Percentiles rank a stretch among this genome's conserved stretches.
These are phyloP conservation scores for Primulina eburnea DNA, from an alignment of 257 asterid species.

Conservation along the genomic window DNA sequence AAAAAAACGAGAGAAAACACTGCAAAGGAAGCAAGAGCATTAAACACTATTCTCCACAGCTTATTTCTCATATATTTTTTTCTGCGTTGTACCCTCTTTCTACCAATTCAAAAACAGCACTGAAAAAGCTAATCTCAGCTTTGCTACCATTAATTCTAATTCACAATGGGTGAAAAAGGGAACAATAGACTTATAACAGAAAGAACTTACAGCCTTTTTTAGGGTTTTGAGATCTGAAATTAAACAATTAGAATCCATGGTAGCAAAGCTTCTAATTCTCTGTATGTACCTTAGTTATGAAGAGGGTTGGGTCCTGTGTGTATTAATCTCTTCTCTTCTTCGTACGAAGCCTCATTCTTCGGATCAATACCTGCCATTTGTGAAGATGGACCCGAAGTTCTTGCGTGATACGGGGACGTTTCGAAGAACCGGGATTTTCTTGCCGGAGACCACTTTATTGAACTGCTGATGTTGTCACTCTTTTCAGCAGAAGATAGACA, in stretches of 20 bases:
- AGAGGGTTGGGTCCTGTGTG: conserved; percentile 90
- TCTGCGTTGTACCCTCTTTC: neutral
- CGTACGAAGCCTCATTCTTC: conserved; percentile 28
- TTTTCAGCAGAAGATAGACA: conserved; percentile 27
- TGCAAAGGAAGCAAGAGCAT: conserved; percentile 18
- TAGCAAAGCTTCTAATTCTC: conserved; percentile 46
- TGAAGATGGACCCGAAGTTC: conserved; percentile 11
- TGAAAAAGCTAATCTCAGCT: conserved; percentile 28
- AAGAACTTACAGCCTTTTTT: conserved; percentile 26
- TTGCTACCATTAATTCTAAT: conserved; percentile 59
- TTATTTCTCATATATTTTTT: neutral
- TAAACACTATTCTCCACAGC: neutral
- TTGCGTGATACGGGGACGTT: conserved; percentile 11
- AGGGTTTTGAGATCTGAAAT: conserved; percentile 16
- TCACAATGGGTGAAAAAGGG: conserved; percentile 13
- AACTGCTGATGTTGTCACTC: neutral
- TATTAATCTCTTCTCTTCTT: conserved; percentile 58
- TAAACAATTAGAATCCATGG: conserved; percentile 40
- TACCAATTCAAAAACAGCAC: conserved; percentile 26
- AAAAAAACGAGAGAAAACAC: neutral
- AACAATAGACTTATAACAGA: conserved; percentile 14
- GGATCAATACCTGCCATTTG: neutral
- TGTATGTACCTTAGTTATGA: conserved; percentile 44
- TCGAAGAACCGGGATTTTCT: conserved; percentile 36
- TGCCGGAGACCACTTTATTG: conserved; percentile 33